Base-by-base conservation (phyloP, 306 rosid genomes). In the Erythrophleum fordii region DNA sequence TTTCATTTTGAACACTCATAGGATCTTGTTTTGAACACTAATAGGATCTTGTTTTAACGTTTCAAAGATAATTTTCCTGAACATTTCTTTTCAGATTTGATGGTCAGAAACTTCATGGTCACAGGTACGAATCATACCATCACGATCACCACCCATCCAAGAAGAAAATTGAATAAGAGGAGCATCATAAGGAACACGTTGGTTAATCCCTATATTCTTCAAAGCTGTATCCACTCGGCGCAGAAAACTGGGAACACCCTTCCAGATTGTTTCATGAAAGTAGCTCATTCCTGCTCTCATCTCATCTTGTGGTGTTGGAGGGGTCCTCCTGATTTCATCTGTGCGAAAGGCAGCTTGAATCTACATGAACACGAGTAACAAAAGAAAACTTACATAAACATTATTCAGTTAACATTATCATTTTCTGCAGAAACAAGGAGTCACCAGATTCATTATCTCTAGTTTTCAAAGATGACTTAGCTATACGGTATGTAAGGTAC, bases 101-200 rank as follows among this genome's bases (percentile, higher is more conserved):
- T 37, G 7, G 41, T 37, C 6, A 37, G 41, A 37, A 37, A 37
- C 41, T 37, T 37, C 0, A 37, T 37, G 41, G 41, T 37, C 41
- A 59, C 41, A 26, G 22, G 56, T 51, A 69, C 85, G 81, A 66
- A 81, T 6, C 74, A 51, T 91, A 93, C 98, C 98, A 87, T 93
- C 98, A 62, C 98, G 98, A 68, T 93, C 98, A 78, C 98, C 98
- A 77, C 98, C 98, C 98, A 93, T 93, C 98, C 98, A 93, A 67
- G 98, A 93, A 26, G 98, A 91, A 75, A 93, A 93, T 25, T 93
- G 98, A 86, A 93, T 90, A 41, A 93, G 87, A 17, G 94, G 98
- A 11, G 98, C 97, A 75, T 93, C 92, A 75, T 93, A 89, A 68
- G 98, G 98, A 55, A 93, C 89, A 1, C 95, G 97, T 34, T 93